Evolutionary conservation across 495 filamentous ascomycete genomes (phyloP).

Genomic region (Evernia prunastri): DNA sequence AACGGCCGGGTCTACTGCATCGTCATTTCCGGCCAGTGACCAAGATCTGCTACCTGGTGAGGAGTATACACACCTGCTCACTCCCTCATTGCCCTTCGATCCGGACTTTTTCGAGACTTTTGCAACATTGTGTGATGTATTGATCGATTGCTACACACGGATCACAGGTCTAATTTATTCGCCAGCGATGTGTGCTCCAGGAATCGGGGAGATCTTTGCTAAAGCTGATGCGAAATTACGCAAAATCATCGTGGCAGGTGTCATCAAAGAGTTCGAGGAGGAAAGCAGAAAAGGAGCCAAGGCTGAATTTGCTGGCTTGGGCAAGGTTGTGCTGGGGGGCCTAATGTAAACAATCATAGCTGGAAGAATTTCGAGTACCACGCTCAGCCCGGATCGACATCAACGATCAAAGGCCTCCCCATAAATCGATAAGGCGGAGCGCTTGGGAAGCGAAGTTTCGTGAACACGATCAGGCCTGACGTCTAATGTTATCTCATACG

Average conservation of each 20-base stretch:
- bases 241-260: slow-evolving; percentile 77
- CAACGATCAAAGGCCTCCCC: not conserved
- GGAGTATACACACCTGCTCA: slow-evolving; percentile 81
- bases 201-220: slow-evolving; percentile 70
- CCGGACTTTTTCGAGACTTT: slow-evolving; percentile 97
- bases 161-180: slow-evolving; percentile 64
- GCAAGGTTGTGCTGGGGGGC: slow-evolving; percentile 83
- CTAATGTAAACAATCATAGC: slow-evolving; percentile 53
- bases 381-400: not conserved
- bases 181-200: slow-evolving; percentile 54
- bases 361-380: not conserved
- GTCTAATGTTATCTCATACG: not conserved
- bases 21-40: slow-evolving; percentile 44
- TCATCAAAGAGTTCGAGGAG: slow-evolving; percentile 92
- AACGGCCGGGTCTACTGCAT: slow-evolving; percentile 37
- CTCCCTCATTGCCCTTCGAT: slow-evolving; percentile 90
- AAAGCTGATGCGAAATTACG: slow-evolving; percentile 81
- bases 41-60: slow-evolving; percentile 58
- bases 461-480: not conserved
- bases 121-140: slow-evolving; percentile 90
- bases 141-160: slow-evolving; percentile 85
- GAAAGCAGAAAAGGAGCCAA: slow-evolving; percentile 64
- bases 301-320: slow-evolving; percentile 73
- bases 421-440: not conserved
- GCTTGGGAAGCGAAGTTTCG: not conserved